Conservation (phyloP, 1,284 basidiomycete species). For the Moniliella sp. region DNA sequence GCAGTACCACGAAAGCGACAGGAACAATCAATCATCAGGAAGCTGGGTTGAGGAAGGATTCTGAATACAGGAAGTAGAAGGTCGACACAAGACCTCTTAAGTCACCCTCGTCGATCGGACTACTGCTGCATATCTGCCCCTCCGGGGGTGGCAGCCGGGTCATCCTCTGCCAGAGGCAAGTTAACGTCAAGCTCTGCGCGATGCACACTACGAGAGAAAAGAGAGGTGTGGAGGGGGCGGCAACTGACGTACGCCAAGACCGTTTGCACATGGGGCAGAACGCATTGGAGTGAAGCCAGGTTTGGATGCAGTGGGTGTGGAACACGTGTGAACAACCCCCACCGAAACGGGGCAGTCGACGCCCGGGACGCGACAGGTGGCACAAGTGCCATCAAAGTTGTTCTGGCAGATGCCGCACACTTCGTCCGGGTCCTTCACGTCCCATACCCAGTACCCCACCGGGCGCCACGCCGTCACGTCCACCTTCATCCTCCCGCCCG, state of each 20-base stretch:
- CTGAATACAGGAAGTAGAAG: too few species aligned
- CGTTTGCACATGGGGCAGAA: slow-evolving; percentile 14
- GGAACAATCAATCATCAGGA: too few species aligned
- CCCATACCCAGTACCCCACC: slow-evolving; percentile 32
- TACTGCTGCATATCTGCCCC: too few species aligned
- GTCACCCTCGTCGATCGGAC: too few species aligned
- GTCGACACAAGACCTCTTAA: too few species aligned
- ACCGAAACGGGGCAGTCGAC: slow-evolving; percentile 22
- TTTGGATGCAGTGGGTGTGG: slow-evolving; percentile 30
- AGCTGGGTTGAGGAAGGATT: too few species aligned
- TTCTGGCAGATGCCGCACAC: slow-evolving; percentile 33
- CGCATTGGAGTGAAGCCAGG: slow-evolving; percentile 25
- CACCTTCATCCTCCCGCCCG: slow-evolving; percentile 20
- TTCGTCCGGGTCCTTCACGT: slow-evolving; percentile 29
- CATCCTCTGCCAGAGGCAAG: too few species aligned
- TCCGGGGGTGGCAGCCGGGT: too few species aligned
- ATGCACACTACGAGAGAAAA: too few species aligned
- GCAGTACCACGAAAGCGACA: too few species aligned
- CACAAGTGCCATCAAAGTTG: slow-evolving; percentile 31
- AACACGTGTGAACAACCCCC: slow-evolving; percentile 32
- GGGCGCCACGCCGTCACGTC: slow-evolving; percentile 24
- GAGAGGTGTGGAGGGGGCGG: too few species aligned
- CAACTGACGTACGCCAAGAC: slow-evolving; percentile 17
- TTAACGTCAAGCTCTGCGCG: too few species aligned
- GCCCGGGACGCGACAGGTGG: slow-evolving; percentile 25